Evolutionary conservation across 2,329 filamentous ascomycete species (phyloP).

Genomic region (Dichotomopilus funicola): DNA sequence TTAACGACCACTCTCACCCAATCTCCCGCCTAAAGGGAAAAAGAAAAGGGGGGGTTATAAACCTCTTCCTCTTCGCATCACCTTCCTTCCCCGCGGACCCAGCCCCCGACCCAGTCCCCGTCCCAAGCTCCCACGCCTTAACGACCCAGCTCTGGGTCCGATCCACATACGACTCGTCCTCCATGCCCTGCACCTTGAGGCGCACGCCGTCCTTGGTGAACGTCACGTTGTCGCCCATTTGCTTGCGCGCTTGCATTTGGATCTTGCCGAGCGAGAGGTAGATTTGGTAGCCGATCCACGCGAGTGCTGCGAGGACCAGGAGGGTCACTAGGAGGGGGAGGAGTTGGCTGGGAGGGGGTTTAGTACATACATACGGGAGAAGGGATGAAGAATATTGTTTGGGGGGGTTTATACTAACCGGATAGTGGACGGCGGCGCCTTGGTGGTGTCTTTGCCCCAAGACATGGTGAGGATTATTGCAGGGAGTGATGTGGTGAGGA

Average conservation of each 20-base stretch:
- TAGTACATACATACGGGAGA: neutral
- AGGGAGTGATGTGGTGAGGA: neutral
- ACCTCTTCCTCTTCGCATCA: slow-evolving; percentile 27
- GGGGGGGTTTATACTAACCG: slow-evolving; percentile 9
- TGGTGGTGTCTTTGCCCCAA: slow-evolving; percentile 11
- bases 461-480: slow-evolving; percentile 7
- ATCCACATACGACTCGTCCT: slow-evolving; percentile 66
- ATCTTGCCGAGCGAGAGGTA: slow-evolving; percentile 63
- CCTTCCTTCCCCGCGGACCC: slow-evolving; percentile 13
- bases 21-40: too few relatives aligned
- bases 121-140: slow-evolving; percentile 57
- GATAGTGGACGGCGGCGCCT: slow-evolving; percentile 6
- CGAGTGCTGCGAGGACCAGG: slow-evolving; percentile 47
- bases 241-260: slow-evolving; percentile 56
- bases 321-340: slow-evolving; percentile 62
- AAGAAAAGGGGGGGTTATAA: neutral
- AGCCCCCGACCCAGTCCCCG: slow-evolving; percentile 30
- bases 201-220: slow-evolving; percentile 70
- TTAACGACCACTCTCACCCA: neutral
- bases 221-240: slow-evolving; percentile 67
- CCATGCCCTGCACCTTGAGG: slow-evolving; percentile 63
- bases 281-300: slow-evolving; percentile 65
- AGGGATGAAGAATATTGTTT: too few relatives aligned
- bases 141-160: slow-evolving; percentile 63
- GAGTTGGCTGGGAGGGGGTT: slow-evolving; percentile 43